Evolutionary conservation across 169 alveolate genomes (phyloP).

Genomic region (Besnoitia besnoiti): DNA sequence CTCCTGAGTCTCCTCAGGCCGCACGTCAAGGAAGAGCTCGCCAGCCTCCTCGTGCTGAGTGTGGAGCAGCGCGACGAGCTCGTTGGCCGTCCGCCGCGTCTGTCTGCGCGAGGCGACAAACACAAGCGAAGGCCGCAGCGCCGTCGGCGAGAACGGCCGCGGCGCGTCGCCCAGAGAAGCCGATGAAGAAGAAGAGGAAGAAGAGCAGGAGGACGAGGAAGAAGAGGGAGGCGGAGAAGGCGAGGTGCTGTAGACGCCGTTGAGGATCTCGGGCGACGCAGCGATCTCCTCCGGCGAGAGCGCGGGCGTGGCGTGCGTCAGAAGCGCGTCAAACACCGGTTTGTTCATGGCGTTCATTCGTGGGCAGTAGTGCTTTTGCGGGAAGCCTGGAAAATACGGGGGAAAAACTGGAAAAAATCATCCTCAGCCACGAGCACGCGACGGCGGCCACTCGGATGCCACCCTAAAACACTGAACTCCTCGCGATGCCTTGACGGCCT

Average conservation of each 20-base stretch:
- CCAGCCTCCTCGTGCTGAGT: not conserved
- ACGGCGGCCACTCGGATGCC: too few relatives aligned
- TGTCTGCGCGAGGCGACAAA: constrained; percentile 98
- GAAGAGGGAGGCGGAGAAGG: not conserved
- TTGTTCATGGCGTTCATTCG: constrained; percentile 97
- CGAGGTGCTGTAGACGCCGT: constrained; percentile 10
- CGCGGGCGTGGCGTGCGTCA: constrained; percentile 90
- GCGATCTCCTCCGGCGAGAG: not conserved
- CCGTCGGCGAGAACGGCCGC: constrained; percentile 1
- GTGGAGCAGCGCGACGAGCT: constrained; percentile 78
- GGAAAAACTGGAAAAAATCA: too few relatives aligned
- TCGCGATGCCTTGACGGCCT: too few relatives aligned
- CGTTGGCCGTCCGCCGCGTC: constrained; percentile 98
- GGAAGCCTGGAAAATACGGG: constrained; percentile 78
- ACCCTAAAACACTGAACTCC: too few relatives aligned
- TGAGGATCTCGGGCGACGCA: not conserved
- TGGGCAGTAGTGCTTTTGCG: constrained; percentile 95
- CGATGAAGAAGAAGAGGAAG: not conserved
- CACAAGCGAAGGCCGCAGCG: constrained; percentile 89
- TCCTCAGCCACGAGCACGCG: too few relatives aligned
- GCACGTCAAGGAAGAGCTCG: constrained; percentile 27
- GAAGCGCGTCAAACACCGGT: constrained; percentile 93
- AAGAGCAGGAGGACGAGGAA: constrained; percentile 1
- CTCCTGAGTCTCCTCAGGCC: not conserved
- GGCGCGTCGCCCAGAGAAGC: not conserved